A percentile compares a stretch with the other conserved stretches of the same genome.
These are phyloP conservation scores for Myochromella boudieri DNA, from an alignment of 768 basidiomycete genomes.

Conservation along the genomic window DNA sequence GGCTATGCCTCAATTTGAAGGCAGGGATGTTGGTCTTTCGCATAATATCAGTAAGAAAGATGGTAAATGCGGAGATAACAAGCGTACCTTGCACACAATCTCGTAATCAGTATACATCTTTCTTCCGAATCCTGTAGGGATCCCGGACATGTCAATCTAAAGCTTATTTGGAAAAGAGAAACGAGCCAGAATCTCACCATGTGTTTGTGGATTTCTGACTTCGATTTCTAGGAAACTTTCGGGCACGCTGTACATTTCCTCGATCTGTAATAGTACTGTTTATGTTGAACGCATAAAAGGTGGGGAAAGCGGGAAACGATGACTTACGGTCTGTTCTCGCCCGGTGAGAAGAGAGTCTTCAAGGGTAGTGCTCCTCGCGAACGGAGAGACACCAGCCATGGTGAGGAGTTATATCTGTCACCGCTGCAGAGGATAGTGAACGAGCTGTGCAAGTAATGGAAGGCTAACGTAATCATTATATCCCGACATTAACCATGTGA, in stretches of 20 bases:
- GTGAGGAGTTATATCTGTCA: constrained; percentile 1
- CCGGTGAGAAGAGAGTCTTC: constrained; percentile 51
- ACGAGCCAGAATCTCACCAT: constrained; percentile 51
- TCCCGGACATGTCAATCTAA: neutral
- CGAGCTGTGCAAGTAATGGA: too few relatives aligned
- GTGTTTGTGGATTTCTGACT: constrained; percentile 94
- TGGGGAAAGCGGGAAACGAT: constrained; percentile 7
- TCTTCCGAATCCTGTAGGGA: constrained; percentile 81
- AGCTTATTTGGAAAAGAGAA: neutral
- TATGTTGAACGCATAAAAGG: constrained; percentile 23
- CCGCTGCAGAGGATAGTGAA: too few relatives aligned
- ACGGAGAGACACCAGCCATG: constrained; percentile 53
- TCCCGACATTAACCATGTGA: too few relatives aligned
- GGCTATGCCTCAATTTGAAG: constrained; percentile 93
- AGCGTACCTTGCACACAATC: constrained; percentile 88
- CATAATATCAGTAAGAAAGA: neutral
- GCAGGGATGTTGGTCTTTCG: constrained; percentile 95
- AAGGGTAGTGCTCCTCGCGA: constrained; percentile 59
- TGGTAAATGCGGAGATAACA: neutral
- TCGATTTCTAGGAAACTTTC: constrained; percentile 98
- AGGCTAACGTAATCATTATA: too few relatives aligned
- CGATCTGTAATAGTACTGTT: constrained; percentile 58
- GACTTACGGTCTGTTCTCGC: constrained; percentile 59
- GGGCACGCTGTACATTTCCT: constrained; percentile 98
- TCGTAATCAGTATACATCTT: constrained; percentile 99